A percentile compares a stretch with the other conserved stretches of the same genome.
These are phyloP conservation scores for Dipodascus geniculatus DNA, from an alignment of 805 yeast genomes.

Conservation along the genomic window DNA sequence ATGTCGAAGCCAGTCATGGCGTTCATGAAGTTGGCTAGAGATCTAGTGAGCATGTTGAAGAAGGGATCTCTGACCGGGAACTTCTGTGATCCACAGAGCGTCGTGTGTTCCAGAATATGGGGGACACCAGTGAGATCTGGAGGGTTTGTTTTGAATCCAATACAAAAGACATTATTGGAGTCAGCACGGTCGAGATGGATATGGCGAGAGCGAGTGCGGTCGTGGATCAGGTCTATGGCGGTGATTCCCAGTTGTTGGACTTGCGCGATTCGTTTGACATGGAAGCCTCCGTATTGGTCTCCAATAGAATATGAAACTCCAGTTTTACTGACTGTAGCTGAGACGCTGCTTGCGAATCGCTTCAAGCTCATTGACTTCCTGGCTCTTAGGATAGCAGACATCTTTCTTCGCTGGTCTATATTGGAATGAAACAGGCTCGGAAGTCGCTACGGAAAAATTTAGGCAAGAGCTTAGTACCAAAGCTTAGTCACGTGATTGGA, in stretches of 20 bases:
- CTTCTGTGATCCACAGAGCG: constrained; percentile 83
- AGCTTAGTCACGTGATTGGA: neutral
- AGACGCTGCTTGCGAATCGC: neutral
- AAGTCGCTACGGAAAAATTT: neutral
- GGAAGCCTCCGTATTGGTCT: constrained; percentile 38
- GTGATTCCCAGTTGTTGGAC: constrained; percentile 75
- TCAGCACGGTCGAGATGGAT: constrained; percentile 79
- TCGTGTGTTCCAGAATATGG: constrained; percentile 91
- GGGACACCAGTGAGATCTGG: constrained; percentile 95
- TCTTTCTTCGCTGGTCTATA: neutral
- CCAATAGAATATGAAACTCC: constrained; percentile 6
- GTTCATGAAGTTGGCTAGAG: constrained; percentile 94
- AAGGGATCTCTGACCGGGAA: constrained; percentile 96
- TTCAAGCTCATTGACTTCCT: neutral
- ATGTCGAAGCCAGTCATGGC: constrained; percentile 98
- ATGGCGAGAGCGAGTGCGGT: constrained; percentile 63
- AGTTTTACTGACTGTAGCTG: neutral
- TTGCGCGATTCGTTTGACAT: constrained; percentile 47
- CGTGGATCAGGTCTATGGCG: constrained; percentile 64
- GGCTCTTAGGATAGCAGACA: neutral
- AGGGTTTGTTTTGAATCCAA: constrained; percentile 88
- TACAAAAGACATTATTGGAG: constrained; percentile 74
- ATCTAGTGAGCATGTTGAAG: constrained; percentile 90
- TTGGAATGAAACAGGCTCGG: too few relatives aligned
- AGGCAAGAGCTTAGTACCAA: neutral